Evolutionary conservation across 495 filamentous ascomycete species (phyloP), one percentile per base, ranked within the genome.

Genomic region (Xylaria flabelliformis): DNA sequence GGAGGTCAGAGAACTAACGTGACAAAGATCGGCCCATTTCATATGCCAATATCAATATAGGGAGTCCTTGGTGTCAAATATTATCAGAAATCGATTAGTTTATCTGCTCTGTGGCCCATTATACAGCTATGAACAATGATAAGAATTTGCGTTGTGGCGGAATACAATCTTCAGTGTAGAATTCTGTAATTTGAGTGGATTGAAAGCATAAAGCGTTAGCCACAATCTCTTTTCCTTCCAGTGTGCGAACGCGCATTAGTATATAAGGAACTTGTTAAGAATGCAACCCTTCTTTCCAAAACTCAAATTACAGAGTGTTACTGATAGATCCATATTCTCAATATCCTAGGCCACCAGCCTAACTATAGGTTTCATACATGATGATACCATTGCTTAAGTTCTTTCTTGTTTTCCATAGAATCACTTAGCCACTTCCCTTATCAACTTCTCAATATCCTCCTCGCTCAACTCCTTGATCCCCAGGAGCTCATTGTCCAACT

Each of bases 401-500:
- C 1, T 29, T 29, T 9, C 51, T 29, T 61, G 15, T 12, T 19
- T 1, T 39, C 10, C 32, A 61, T 39, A 61, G 21, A 36, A 12
- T 29, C 17, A 64, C 61, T 53, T 65, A 9, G 64, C 44, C 8
- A 41, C 1, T 15, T 67, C 29, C 9, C 0, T 53, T 19, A 69
- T 48, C 41, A 69, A 15, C 4, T 17, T 34, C 34, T 59, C n/a
- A 36, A 76, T 32, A 17, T 72, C 74, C 46, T 50, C 72, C 29
- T 76, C 68, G 2, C 44, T 67, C 58, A 64, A 41, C 12, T 58
- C 72, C 72, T 72, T 64, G 10, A 76, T 24, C 4, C 74, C 74
- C 1, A 76, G 61, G 36, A 76, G 69, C 74, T 72, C 72, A n/a
- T 76, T 76, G 19, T 76, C 74, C 8, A 66, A 62, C 46, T 74